These are phyloP conservation scores for Aspergillus calidoustus DNA, from an alignment of 2,329 filamentous ascomycete species.

Conservation along the genomic window DNA sequence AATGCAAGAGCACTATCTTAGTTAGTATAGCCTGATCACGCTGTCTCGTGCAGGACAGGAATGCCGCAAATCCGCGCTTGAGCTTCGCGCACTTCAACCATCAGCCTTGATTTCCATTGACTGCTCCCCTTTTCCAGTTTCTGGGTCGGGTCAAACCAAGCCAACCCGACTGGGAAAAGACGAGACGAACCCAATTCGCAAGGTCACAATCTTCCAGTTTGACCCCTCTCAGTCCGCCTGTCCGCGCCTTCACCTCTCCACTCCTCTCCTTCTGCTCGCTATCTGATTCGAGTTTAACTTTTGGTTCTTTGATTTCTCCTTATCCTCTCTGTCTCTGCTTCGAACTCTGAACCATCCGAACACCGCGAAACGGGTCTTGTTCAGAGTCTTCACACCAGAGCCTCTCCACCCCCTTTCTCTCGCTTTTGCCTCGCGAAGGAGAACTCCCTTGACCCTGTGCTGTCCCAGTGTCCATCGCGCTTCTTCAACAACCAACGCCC, in stretches of 20 bases:
- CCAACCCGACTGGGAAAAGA: slow-evolving; percentile 6
- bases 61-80: not conserved
- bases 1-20: not conserved
- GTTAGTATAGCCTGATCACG: slow-evolving; percentile 1
- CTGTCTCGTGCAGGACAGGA: slow-evolving; percentile 8
- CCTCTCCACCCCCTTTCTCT: slow-evolving; percentile 7
- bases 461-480: not conserved
- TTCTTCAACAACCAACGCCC: not conserved
- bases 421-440: not conserved
- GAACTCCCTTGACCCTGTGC: not conserved
- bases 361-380: not conserved
- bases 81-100: not conserved
- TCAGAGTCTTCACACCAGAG: slow-evolving; percentile 13
- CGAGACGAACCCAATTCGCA: slow-evolving; percentile 5
- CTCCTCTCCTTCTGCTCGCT: slow-evolving; percentile 1
- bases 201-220: slow-evolving; percentile 14
- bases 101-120: not conserved
- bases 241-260: slow-evolving; percentile 4
- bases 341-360: slow-evolving; percentile 2
- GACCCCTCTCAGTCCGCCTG: slow-evolving; percentile 17
- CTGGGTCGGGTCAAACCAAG: slow-evolving; percentile 9
- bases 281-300: slow-evolving; percentile 1
- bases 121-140: not conserved
- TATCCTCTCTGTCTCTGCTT: not conserved
- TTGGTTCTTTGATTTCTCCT: slow-evolving; percentile 1